Evolutionary conservation across 495 filamentous ascomycete genomes (phyloP).

Genomic region (Lasiosphaeria ovina): DNA sequence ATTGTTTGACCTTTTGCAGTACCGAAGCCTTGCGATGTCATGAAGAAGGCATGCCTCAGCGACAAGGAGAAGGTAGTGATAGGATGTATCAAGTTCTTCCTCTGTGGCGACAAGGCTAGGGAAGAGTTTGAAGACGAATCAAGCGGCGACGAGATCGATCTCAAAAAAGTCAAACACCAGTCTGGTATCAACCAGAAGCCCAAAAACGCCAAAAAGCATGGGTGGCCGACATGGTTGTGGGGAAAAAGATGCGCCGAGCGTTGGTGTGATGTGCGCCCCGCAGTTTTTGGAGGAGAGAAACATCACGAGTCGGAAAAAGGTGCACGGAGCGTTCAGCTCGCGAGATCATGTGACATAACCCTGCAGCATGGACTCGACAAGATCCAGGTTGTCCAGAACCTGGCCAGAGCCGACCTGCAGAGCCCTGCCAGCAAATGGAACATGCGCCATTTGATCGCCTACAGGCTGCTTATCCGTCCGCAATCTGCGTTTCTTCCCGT

Average conservation of each 20-base stretch:
- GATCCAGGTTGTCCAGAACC: slow-evolving; percentile 3
- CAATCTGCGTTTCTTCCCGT: slow-evolving; percentile 12
- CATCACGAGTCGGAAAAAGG: too few species aligned
- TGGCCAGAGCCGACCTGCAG: slow-evolving; percentile 6
- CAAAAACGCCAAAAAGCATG: too few species aligned
- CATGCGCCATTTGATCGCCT: slow-evolving; percentile 13
- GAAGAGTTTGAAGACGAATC: slow-evolving; percentile 88
- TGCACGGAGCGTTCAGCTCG: too few species aligned
- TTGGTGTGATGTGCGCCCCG: too few species aligned
- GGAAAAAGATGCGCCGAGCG: too few species aligned
- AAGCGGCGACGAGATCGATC: slow-evolving; percentile 79
- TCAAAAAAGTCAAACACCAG: slow-evolving; percentile 79
- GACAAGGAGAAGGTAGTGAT: slow-evolving; percentile 89
- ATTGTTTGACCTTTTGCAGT: too few species aligned
- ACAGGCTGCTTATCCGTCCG: slow-evolving; percentile 15
- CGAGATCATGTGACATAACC: too few species aligned
- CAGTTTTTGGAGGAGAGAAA: too few species aligned
- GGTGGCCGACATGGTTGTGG: too few species aligned
- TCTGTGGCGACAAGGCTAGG: slow-evolving; percentile 90
- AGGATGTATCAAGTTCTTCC: slow-evolving; percentile 88
- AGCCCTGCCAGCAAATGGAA: slow-evolving; percentile 17
- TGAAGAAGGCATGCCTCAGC: slow-evolving; percentile 82
- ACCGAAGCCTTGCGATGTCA: slow-evolving; percentile 89
- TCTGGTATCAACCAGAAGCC: slow-evolving; percentile 92
- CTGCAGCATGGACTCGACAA: slow-evolving; percentile 1